Evolutionary conservation across 78 protist genomes (phyloP), one percentile per base, ranked within the genome.

Genomic region (Parvularia atlantis): DNA sequence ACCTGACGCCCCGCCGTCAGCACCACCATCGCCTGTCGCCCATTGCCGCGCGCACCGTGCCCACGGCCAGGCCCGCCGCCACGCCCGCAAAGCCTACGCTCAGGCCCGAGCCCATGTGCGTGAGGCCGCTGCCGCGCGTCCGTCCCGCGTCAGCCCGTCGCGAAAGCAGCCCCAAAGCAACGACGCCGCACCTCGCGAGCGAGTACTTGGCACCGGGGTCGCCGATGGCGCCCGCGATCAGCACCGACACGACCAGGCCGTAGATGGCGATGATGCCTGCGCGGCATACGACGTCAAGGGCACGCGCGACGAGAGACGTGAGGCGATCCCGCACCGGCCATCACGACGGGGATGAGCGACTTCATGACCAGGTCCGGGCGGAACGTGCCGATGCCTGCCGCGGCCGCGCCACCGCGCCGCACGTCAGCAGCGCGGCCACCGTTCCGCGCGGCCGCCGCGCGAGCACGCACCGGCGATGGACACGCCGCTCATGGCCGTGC

Each of bases 221-320:
- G 1, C 31, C 11, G 28, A 64, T 11, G 31, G 40, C 69, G 66
- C 61, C 60, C 60, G 41, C 19, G 46, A 84, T 63, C 62, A 91
- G 82, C 7, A 88, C 85, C 0, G 90, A 77, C 31, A 83, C 59
- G 62, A 91, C 77, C 13, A 91, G 87, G 30, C 95, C 95, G 75
- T 91, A 91, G 76, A 91, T 91, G 20, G 92, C 89, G 16, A 87
- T 63, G 37, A 88, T 76, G n/a, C n/a, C n/a, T n/a, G n/a, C n/a
- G n/a, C n/a, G n/a, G n/a, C n/a, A n/a, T n/a, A n/a, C n/a, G n/a
- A n/a, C n/a, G n/a, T n/a, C n/a, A n/a, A n/a, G n/a, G n/a, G n/a
- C n/a, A n/a, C n/a, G n/a, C n/a, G n/a, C n/a, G n/a, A n/a, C n/a
- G n/a, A n/a, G n/a, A n/a, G n/a, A n/a, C n/a, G n/a, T n/a, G n/a